Percentiles rank a stretch among this genome's conserved stretches.
phyloP scores from a whole-genome alignment of 257 asterid genomes.

The Fraxinus quadrangulata region DNA sequence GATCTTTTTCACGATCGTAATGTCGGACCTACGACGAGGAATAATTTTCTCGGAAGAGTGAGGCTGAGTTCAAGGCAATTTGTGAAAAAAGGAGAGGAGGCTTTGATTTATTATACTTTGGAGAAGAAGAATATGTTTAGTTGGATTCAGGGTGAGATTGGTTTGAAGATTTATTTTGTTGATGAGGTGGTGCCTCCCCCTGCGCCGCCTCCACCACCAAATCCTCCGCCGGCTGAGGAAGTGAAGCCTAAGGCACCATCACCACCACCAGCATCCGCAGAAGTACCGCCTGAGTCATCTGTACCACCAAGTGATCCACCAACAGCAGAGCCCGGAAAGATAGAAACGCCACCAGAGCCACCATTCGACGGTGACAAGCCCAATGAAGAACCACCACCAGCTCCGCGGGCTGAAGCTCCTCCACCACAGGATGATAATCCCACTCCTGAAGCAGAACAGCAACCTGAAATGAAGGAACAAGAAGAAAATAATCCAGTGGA shows the following conservation, averaged over 20 bases:
- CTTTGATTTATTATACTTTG: slow-evolving; percentile 71
- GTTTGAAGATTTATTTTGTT: slow-evolving; percentile 69
- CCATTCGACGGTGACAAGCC: slow-evolving; percentile 28
- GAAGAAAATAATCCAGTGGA: slow-evolving; percentile 27
- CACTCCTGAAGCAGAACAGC: slow-evolving; percentile 19
- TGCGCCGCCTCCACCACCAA: slow-evolving; percentile 34
- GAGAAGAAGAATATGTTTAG: slow-evolving; percentile 63
- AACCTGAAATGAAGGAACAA: slow-evolving; percentile 2
- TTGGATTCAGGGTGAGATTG: slow-evolving; percentile 85
- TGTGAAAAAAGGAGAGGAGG: slow-evolving; percentile 90
- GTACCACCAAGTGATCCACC: slow-evolving; percentile 26
- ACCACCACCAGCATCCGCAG: slow-evolving; percentile 25
- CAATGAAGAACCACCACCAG: slow-evolving; percentile 31
- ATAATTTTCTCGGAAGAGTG: slow-evolving; percentile 70
- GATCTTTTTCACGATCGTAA: slow-evolving; percentile 62
- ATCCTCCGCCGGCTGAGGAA: slow-evolving; percentile 37
- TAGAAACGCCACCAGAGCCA: slow-evolving; percentile 22
- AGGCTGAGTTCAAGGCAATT: slow-evolving; percentile 65
- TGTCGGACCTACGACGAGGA: slow-evolving; percentile 76
- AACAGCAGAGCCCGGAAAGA: slow-evolving; percentile 17
- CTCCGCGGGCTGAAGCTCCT: slow-evolving; percentile 31
- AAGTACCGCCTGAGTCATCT: slow-evolving; percentile 24
- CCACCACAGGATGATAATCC: slow-evolving; percentile 29
- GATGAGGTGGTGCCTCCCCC: slow-evolving; percentile 59
- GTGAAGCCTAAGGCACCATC: slow-evolving; percentile 30